Conservation (phyloP, 2,329 filamentous ascomycete genomes). For the Aspergillus sp. region DNA sequence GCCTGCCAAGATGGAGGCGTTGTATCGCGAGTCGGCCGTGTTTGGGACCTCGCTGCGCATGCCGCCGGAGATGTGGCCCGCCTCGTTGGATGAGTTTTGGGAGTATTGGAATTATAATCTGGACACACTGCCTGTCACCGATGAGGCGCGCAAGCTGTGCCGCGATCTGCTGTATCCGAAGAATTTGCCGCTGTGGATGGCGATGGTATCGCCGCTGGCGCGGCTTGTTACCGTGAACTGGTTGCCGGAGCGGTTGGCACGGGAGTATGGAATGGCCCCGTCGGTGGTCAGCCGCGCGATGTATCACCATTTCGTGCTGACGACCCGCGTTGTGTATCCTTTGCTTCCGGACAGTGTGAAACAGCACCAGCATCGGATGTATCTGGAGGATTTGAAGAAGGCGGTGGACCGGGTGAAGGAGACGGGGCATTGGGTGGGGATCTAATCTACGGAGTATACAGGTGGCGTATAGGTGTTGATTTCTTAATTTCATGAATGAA, state of each 20-base stretch:
- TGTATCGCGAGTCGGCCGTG: slow-evolving; percentile 14
- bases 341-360: slow-evolving; percentile 4
- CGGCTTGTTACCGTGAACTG: slow-evolving; percentile 8
- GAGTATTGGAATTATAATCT: slow-evolving; percentile 30
- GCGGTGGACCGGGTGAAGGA: slow-evolving; percentile 11
- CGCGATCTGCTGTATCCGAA: slow-evolving; percentile 16
- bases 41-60: slow-evolving; percentile 20
- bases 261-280: slow-evolving; percentile 15
- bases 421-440: slow-evolving; percentile 13
- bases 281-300: slow-evolving; percentile 2
- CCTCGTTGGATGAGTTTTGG: slow-evolving; percentile 24
- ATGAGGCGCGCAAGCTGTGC: slow-evolving; percentile 24
- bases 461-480: no score
- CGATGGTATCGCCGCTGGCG: not conserved
- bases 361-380: slow-evolving; percentile 8
- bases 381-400: slow-evolving; percentile 14
- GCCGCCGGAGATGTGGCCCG: slow-evolving; percentile 30
- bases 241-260: slow-evolving; percentile 7
- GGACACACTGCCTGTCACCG: slow-evolving; percentile 22
- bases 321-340: slow-evolving; percentile 9
- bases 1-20: slow-evolving; percentile 3
- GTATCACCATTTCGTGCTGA: slow-evolving; percentile 11
- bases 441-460: not conserved
- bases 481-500: no score
- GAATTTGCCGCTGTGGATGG: slow-evolving; percentile 6